phyloP scores from a whole-genome alignment of 106 monocot species.

The Dendrobium huoshanense region DNA sequence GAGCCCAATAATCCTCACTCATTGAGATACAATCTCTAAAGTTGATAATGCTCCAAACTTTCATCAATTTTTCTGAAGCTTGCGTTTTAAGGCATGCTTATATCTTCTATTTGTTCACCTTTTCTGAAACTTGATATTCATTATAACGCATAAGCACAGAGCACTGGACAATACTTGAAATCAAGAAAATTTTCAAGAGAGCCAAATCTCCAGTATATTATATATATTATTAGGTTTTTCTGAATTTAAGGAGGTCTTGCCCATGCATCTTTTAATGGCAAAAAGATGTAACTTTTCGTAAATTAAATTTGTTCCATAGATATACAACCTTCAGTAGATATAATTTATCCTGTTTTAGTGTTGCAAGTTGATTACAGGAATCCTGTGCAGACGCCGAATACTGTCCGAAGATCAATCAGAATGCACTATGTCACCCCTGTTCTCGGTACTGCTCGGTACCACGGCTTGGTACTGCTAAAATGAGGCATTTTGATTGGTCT shows the following conservation, averaged over 20 bases:
- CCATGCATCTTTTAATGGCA: not conserved
- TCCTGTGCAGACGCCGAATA: too few relatives aligned
- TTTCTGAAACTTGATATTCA: not conserved
- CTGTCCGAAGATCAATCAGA: too few relatives aligned
- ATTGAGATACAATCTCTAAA: too few relatives aligned
- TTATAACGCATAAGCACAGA: not conserved
- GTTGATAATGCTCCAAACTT: not conserved
- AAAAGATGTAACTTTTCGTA: not conserved
- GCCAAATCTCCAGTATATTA: not conserved
- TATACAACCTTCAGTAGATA: not conserved
- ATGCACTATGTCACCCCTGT: too few relatives aligned
- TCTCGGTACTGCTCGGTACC: too few relatives aligned
- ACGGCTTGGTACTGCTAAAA: too few relatives aligned
- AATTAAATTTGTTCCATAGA: not conserved
- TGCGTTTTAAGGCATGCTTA: not conserved
- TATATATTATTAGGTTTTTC: not conserved
- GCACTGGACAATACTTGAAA: not conserved
- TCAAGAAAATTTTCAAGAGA: not conserved
- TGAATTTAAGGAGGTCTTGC: not conserved
- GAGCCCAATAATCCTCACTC: too few relatives aligned
- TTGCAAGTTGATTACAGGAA: not conserved
- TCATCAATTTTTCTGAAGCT: not conserved
- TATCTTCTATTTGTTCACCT: not conserved
- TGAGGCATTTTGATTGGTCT: too few relatives aligned
- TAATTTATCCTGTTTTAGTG: not conserved